A percentile compares a stretch with the other conserved stretches of the same genome.
These are phyloP conservation scores for Rosa persica DNA, from an alignment of 306 rosid species.

Conservation along the genomic window DNA sequence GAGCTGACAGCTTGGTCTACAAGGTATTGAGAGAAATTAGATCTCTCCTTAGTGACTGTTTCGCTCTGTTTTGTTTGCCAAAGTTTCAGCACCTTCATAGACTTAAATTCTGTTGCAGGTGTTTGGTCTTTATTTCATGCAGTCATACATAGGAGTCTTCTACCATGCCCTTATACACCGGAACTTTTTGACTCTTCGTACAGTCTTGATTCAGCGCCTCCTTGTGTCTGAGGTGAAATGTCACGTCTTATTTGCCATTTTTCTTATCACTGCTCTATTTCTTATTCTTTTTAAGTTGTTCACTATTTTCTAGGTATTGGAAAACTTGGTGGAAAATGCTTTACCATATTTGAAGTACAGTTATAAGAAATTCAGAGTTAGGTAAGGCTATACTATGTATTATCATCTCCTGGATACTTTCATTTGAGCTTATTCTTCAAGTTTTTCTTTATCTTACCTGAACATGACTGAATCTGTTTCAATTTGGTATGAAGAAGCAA, in stretches of 20 bases:
- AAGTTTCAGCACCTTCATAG: constrained; percentile 24
- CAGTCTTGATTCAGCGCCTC: constrained; percentile 86
- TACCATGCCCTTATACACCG: constrained; percentile 94
- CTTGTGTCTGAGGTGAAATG: constrained; percentile 80
- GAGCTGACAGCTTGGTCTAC: constrained; percentile 94
- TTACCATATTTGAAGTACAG: constrained; percentile 88
- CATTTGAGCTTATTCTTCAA: constrained; percentile 1
- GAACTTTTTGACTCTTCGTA: constrained; percentile 80
- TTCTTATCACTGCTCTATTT: constrained; percentile 18
- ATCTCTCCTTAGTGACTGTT: background rate
- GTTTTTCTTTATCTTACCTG: constrained; percentile 16
- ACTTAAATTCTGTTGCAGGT: constrained; percentile 55
- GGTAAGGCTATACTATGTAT: constrained; percentile 49
- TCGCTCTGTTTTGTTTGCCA: background rate
- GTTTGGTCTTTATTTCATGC: constrained; percentile 97
- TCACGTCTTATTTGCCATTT: constrained; percentile 4
- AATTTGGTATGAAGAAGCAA: constrained; percentile 55
- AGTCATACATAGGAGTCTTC: constrained; percentile 93
- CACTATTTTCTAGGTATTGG: constrained; percentile 62
- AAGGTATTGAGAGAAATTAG: constrained; percentile 53
- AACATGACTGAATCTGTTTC: constrained; percentile 25
- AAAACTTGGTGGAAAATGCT: constrained; percentile 83
- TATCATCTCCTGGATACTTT: constrained; percentile 16
- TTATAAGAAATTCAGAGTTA: constrained; percentile 68
- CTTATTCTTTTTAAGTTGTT: constrained; percentile 20